Percentiles rank a stretch among this genome's conserved stretches.
phyloP scores from a whole-genome alignment of 495 filamentous ascomycete species.

The Annulohypoxylon nitens region DNA sequence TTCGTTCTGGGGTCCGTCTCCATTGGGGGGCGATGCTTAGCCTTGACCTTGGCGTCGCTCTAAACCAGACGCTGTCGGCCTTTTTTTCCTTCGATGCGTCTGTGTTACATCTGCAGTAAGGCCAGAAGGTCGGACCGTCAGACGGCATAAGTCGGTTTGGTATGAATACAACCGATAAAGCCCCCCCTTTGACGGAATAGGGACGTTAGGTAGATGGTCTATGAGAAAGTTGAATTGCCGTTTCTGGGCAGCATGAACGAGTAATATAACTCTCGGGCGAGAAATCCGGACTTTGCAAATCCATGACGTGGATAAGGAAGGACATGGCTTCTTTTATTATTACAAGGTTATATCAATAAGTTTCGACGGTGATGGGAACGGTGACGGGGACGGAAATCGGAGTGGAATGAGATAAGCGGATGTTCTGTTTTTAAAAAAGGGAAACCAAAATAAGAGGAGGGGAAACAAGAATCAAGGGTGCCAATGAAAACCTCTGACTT shows the following conservation, averaged over 20 bases:
- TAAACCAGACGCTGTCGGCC: slow-evolving; percentile 20
- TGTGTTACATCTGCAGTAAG: background rate
- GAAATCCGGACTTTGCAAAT: background rate
- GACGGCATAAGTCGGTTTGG: background rate
- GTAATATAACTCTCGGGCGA: slow-evolving; percentile 20
- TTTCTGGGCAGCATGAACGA: slow-evolving; percentile 8
- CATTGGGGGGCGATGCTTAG: slow-evolving; percentile 5
- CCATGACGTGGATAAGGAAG: background rate
- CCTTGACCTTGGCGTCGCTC: slow-evolving; percentile 12
- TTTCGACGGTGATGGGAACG: background rate
- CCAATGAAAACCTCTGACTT: slow-evolving; percentile 13
- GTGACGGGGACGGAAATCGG: slow-evolving; percentile 1
- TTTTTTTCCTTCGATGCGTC: background rate
- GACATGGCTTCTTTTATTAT: background rate
- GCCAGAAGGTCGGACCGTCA: slow-evolving; percentile 1
- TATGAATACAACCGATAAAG: background rate
- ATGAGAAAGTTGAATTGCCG: slow-evolving; percentile 9
- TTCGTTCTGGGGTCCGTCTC: background rate
- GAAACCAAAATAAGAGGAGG: background rate
- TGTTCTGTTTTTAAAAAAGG: background rate
- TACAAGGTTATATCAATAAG: slow-evolving; percentile 1
- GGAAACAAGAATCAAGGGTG: background rate
- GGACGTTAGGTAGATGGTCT: background rate
- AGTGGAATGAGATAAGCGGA: background rate
- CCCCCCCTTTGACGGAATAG: background rate